These are phyloP conservation scores for Leccinum rimulosum DNA, from an alignment of 768 basidiomycete species.

Conservation along the genomic window DNA sequence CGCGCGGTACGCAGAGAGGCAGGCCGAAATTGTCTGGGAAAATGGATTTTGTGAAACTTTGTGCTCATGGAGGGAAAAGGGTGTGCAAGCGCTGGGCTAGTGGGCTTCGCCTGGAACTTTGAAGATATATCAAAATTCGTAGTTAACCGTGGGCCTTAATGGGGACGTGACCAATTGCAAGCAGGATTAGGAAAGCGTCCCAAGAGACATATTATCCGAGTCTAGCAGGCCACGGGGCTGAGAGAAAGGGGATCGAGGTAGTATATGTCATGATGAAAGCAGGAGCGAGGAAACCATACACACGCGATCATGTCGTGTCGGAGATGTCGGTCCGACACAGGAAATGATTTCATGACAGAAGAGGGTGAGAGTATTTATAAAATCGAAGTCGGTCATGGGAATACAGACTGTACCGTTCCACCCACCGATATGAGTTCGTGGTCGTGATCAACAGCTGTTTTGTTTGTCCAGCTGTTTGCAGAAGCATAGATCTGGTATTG, in stretches of 20 bases:
- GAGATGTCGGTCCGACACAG: not conserved
- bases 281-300: not conserved
- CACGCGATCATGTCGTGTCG: not conserved
- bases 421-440: not conserved
- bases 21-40: not conserved
- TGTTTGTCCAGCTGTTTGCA: not conserved
- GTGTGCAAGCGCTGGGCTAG: not conserved
- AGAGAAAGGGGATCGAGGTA: not conserved
- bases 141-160: not conserved
- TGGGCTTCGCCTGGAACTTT: not conserved
- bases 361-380: not conserved
- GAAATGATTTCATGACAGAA: not conserved
- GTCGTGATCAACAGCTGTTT: not conserved
- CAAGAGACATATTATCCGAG: not conserved
- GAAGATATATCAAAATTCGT: not conserved
- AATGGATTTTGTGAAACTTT: not conserved
- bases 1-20: not conserved
- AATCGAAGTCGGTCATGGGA: not conserved
- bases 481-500: not conserved
- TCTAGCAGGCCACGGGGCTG: not conserved
- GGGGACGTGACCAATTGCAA: not conserved
- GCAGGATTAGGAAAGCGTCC: not conserved
- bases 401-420: not conserved
- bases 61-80: not conserved
- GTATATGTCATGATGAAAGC: not conserved